These are phyloP conservation scores for Suillus lakei DNA, from an alignment of 768 basidiomycete species.

Conservation along the genomic window DNA sequence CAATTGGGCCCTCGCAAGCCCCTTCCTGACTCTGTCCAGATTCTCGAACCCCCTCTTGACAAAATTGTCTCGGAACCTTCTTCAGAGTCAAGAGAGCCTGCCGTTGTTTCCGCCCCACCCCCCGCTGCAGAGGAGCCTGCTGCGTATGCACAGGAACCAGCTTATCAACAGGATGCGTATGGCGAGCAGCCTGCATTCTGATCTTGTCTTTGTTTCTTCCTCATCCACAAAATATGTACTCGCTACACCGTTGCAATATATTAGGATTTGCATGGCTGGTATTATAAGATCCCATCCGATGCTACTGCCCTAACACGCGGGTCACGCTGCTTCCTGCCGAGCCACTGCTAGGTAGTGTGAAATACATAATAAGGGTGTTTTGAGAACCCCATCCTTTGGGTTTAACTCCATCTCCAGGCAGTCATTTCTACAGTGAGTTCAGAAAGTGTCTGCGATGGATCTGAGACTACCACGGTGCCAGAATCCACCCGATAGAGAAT, in stretches of 20 bases:
- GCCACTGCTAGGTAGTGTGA: conserved; percentile 52
- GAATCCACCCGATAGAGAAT: conserved; percentile 48
- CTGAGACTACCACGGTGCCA: conserved; percentile 58
- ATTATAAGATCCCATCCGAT: background rate
- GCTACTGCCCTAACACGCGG: conserved; percentile 18
- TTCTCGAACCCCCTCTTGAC: conserved; percentile 88
- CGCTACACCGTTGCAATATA: background rate
- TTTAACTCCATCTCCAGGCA: conserved; percentile 27
- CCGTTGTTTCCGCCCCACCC: conserved; percentile 50
- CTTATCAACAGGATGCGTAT: conserved; percentile 48
- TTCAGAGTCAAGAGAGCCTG: conserved; percentile 85
- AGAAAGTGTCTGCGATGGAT: conserved; percentile 62
- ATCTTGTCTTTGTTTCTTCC: conserved; percentile 25
- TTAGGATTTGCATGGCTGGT: conserved; percentile 1
- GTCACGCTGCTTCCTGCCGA: conserved; percentile 54
- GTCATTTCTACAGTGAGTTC: conserved; percentile 43
- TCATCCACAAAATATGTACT: conserved; percentile 8
- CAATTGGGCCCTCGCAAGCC: conserved; percentile 88
- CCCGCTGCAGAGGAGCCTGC: conserved; percentile 57
- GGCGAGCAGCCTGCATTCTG: conserved; percentile 64
- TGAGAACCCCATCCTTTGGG: conserved; percentile 20
- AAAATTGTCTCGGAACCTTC: conserved; percentile 88
- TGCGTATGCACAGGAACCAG: conserved; percentile 34
- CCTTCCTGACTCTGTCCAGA: conserved; percentile 92
- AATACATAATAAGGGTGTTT: conserved; percentile 32